Evolutionary conservation across 2,329 filamentous ascomycete genomes (phyloP).

Genomic region (Neonectria ditissima): DNA sequence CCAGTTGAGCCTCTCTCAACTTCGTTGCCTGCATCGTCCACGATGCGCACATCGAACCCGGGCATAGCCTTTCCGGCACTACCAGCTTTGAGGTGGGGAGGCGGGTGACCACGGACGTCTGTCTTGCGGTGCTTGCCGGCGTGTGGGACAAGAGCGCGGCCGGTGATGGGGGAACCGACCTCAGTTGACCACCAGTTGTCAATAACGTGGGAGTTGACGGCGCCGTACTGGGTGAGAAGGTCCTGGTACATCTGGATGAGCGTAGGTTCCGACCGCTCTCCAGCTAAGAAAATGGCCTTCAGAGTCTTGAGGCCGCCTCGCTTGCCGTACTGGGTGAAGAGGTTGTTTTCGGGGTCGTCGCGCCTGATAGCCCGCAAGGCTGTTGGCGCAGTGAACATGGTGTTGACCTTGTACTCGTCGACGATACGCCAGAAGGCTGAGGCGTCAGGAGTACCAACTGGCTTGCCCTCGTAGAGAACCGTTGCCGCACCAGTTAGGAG

Average conservation of each 20-base stretch:
- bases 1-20: conserved; percentile 82
- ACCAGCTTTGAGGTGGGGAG: conserved; percentile 78
- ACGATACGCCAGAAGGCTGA: conserved; percentile 90
- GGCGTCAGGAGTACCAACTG: conserved; percentile 87
- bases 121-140: conserved; percentile 66
- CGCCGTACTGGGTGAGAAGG: conserved; percentile 75
- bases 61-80: conserved; percentile 93
- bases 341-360: conserved; percentile 81
- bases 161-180: conserved; percentile 69
- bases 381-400: conserved; percentile 87
- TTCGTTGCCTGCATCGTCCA: conserved; percentile 83
- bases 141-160: conserved; percentile 66
- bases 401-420: conserved; percentile 86
- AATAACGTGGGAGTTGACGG: conserved; percentile 66
- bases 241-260: conserved; percentile 85
- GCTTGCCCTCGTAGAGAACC: conserved; percentile 93
- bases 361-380: conserved; percentile 88
- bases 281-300: conserved; percentile 84
- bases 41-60: conserved; percentile 87
- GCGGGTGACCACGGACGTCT: conserved; percentile 51
- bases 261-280: conserved; percentile 88
- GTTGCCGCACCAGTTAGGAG: conserved; percentile 87
- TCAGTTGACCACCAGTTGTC: conserved; percentile 74
- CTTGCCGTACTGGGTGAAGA: conserved; percentile 72
- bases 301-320: conserved; percentile 79